A percentile compares a stretch with the other conserved stretches of the same genome.
These are phyloP conservation scores for Bruguiera parviflora DNA, from an alignment of 345 rosid genomes.

Conservation along the genomic window DNA sequence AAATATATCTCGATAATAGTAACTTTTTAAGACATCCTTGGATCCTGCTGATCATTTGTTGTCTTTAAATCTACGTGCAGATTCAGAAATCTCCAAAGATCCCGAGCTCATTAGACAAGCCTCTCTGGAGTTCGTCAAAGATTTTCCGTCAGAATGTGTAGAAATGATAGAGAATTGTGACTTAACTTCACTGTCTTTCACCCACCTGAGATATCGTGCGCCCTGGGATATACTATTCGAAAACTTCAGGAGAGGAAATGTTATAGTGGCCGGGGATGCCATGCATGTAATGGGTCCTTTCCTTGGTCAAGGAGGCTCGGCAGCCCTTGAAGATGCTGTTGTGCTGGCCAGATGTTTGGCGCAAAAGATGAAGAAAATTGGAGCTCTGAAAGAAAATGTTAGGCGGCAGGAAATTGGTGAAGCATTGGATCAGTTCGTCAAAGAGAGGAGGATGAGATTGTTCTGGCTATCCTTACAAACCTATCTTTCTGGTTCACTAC, in stretches of 20 bases:
- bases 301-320: conserved; percentile 48
- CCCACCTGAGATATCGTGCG: conserved; percentile 38
- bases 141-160: conserved; percentile 33
- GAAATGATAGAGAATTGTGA: conserved; percentile 41
- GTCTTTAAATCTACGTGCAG: background rate
- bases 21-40: background rate
- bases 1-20: background rate
- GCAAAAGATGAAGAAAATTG: conserved; percentile 14
- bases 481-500: background rate
- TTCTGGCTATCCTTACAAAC: conserved; percentile 4
- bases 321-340: conserved; percentile 48
- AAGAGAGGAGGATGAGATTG: conserved; percentile 42
- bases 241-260: conserved; percentile 37
- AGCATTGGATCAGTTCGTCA: conserved; percentile 35
- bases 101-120: conserved; percentile 28
- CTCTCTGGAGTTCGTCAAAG: conserved; percentile 29
- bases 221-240: conserved; percentile 39
- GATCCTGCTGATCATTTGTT: background rate
- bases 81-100: conserved; percentile 20
- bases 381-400: background rate
- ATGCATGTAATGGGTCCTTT: conserved; percentile 57
- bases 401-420: conserved; percentile 16
- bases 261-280: conserved; percentile 52
- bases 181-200: conserved; percentile 26
- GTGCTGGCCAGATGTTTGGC: conserved; percentile 50